Evolutionary conservation across 2,329 filamentous ascomycete genomes (phyloP).

Genomic region (Alternaria sp.): DNA sequence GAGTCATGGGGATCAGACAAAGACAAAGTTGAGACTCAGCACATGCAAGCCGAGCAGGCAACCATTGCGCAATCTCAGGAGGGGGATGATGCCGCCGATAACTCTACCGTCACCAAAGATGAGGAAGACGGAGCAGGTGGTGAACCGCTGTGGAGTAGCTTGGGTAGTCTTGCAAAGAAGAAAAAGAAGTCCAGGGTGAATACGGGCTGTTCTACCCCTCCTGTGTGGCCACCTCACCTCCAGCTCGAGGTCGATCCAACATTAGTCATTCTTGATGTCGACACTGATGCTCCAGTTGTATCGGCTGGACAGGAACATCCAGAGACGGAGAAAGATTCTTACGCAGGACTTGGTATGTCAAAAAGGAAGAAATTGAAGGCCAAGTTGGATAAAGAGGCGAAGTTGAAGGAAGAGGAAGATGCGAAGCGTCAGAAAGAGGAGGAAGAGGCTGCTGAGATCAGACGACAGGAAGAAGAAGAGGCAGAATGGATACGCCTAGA

Average conservation of each 20-base stretch:
- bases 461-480: conserved; percentile 32
- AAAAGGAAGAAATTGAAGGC: conserved; percentile 40
- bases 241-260: not conserved
- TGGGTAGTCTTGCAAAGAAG: not conserved
- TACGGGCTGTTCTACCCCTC: not conserved
- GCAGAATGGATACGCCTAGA: conserved; percentile 32
- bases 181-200: not conserved
- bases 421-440: conserved; percentile 29
- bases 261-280: not conserved
- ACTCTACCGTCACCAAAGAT: not conserved
- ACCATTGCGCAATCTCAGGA: not conserved
- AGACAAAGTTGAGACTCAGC: not conserved
- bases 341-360: conserved; percentile 38
- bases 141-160: not conserved
- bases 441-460: conserved; percentile 30
- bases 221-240: not conserved
- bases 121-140: not conserved
- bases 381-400: conserved; percentile 46
- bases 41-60: not conserved
- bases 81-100: not conserved
- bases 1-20: too few relatives aligned
- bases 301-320: fast-evolving
- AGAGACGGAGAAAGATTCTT: conserved; percentile 50
- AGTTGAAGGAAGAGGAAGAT: conserved; percentile 24
- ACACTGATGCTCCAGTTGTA: not conserved